These are phyloP conservation scores for Suillus discolor DNA, from an alignment of 768 basidiomycete genomes.

Conservation along the genomic window DNA sequence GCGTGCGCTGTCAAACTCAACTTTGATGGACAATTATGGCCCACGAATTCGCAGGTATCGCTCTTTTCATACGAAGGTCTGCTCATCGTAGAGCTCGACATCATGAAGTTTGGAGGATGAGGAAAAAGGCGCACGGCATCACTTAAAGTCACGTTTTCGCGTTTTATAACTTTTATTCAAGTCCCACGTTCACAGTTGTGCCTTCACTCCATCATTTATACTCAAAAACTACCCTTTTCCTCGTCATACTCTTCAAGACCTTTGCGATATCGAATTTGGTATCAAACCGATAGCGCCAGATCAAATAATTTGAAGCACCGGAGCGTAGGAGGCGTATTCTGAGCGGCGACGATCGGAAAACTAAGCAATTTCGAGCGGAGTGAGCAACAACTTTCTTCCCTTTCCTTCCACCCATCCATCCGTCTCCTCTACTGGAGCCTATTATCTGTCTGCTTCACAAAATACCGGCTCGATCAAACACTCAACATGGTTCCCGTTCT, in stretches of 20 bases:
- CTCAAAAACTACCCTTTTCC: constrained; percentile 13
- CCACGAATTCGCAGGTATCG: constrained; percentile 12
- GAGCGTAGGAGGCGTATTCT: constrained; percentile 27
- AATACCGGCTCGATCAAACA: constrained; percentile 8
- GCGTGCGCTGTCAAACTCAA: constrained; percentile 18
- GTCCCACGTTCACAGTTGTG: constrained; percentile 36
- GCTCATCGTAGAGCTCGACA: constrained; percentile 23
- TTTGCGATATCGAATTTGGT: constrained; percentile 7
- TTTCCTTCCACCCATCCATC: constrained; percentile 6
- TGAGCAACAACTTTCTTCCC: constrained; percentile 25
- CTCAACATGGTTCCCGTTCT: constrained; percentile 22
- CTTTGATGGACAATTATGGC: constrained; percentile 29
- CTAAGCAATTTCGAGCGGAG: constrained; percentile 39
- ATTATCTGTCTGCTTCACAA: constrained; percentile 7
- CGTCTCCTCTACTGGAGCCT: constrained; percentile 9
- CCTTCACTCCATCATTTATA: constrained; percentile 25
- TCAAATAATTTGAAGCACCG: constrained; percentile 15
- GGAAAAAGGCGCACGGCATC: constrained; percentile 24
- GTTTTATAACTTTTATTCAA: constrained; percentile 16
- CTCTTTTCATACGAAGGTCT: constrained; percentile 8
- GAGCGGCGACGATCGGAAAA: constrained; percentile 42
- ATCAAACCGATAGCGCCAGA: constrained; percentile 15
- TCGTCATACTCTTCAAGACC: constrained; percentile 10
- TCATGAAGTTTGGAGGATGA: constrained; percentile 11
- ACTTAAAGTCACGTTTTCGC: constrained; percentile 6